Evolutionary conservation across 2,329 filamentous ascomycete species (phyloP), one percentile per base, ranked within the genome.

Genomic region (Apiospora malaysiana): DNA sequence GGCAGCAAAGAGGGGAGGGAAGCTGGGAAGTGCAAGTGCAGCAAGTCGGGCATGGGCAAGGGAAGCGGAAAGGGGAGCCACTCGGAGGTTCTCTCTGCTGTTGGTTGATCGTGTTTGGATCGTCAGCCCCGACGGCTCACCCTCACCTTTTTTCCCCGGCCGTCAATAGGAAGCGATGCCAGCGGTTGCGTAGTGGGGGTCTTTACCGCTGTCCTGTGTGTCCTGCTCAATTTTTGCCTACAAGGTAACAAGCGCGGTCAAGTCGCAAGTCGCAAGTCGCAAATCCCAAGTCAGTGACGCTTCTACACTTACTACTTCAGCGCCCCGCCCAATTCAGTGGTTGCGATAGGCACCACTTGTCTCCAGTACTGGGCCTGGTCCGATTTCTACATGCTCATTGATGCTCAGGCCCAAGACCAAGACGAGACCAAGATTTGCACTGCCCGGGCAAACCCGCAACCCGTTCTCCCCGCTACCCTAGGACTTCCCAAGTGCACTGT

Each of bases 301-400:
- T 6, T 32, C 12, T 21, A 10, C 32, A 40, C 32, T 37, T 65
- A 45, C 9, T 23, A 32, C 56, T 23, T 9, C 37, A 16, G 18
- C 59, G 67, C 67, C 67, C 67, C 67, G 67, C 67, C 46, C 45
- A n/a, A 66, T 67, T 25, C 46, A 68, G 49, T 66, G 70, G 49
- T 49, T 49, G 16, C 70, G 70, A 71, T 69, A 71, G 70, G 70
- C 32, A 68, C 70, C 70, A 71, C 70, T 68, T 71, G 70, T 68
- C 68, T 68, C 66, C 70, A 71, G 18, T 59, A 27, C 51, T 37
- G 51, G 51, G 4, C 27, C 51, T 59, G 51, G 51, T 37, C 16
- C 12, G 42, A 45, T 45, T 45, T 45, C 42, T 45, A 25, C 25
- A 59, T 32, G 42, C 42, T 9, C 6, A 12, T 21, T 4, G 4